Percentiles rank a stretch among this genome's conserved stretches.
Conservation (phyloP, 2,329 filamentous ascomycete species). For the Bipolaris zeicola region DNA sequence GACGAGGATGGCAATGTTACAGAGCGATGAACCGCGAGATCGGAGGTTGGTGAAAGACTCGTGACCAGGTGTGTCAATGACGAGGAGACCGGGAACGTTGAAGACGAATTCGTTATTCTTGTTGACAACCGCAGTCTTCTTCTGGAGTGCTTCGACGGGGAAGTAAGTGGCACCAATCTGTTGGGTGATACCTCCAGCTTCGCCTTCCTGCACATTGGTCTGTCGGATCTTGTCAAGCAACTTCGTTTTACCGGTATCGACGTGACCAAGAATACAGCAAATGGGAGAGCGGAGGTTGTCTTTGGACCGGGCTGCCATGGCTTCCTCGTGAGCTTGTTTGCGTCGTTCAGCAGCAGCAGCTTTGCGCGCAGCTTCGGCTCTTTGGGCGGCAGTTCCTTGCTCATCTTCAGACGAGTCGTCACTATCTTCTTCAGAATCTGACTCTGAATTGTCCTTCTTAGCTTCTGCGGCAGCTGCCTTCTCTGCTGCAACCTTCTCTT, state of each 20-base stretch:
- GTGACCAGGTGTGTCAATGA: slow-evolving; percentile 99
- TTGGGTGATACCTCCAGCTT: slow-evolving; percentile 99
- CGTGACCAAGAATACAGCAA: slow-evolving; percentile 99
- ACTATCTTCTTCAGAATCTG: slow-evolving; percentile 47
- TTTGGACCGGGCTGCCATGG: slow-evolving; percentile 85
- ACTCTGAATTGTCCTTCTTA: slow-evolving; percentile 35
- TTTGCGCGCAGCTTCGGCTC: slow-evolving; percentile 77
- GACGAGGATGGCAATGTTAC: slow-evolving; percentile 98
- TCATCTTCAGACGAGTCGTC: slow-evolving; percentile 74
- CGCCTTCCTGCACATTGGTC: slow-evolving; percentile 97
- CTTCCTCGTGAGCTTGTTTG: slow-evolving; percentile 88
- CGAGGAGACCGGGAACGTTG: slow-evolving; percentile 93
- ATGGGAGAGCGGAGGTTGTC: slow-evolving; percentile 97
- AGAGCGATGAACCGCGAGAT: slow-evolving; percentile 95
- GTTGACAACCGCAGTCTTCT: slow-evolving; percentile 95
- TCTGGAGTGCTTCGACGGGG: slow-evolving; percentile 87
- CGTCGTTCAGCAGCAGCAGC: slow-evolving; percentile 86
- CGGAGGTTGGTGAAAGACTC: slow-evolving; percentile 99
- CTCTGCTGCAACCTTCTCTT: slow-evolving; percentile 31
- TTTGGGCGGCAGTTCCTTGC: slow-evolving; percentile 72
- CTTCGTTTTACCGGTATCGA: slow-evolving; percentile 99
- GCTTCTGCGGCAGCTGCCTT: slow-evolving; percentile 39
- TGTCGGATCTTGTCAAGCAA: slow-evolving; percentile 97
- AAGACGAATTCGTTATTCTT: slow-evolving; percentile 88
- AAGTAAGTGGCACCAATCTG: slow-evolving; percentile 99